phyloP scores from a whole-genome alignment of 805 yeast genomes.

The Saturnispora quitensis region DNA sequence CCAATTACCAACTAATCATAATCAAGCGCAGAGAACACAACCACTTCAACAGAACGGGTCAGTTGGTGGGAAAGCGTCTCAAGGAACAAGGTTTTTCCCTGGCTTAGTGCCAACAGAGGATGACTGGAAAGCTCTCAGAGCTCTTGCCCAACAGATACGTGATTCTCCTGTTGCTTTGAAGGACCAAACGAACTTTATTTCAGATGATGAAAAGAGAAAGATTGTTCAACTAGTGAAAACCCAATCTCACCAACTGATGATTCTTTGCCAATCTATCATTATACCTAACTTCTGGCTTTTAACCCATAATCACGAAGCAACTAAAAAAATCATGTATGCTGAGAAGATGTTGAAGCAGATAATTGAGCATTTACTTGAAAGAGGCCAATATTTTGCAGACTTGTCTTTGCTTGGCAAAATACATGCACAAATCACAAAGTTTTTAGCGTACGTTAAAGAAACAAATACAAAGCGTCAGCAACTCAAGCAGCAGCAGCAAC shows the following conservation, averaged over 20 bases:
- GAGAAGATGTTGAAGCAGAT: constrained; percentile 72
- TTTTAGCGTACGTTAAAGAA: constrained; percentile 65
- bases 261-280: constrained; percentile 58
- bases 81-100: constrained; percentile 23
- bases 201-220: constrained; percentile 54
- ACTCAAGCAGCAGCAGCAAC: constrained; percentile 16
- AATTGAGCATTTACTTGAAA: constrained; percentile 49
- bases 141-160: constrained; percentile 61
- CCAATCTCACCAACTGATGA: constrained; percentile 49
- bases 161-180: constrained; percentile 56
- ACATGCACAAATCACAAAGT: constrained; percentile 62
- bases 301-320: constrained; percentile 66
- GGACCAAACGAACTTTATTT: constrained; percentile 52
- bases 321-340: constrained; percentile 68
- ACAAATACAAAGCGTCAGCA: constrained; percentile 26
- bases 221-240: constrained; percentile 44
- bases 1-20: constrained; percentile 28
- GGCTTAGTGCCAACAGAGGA: constrained; percentile 43
- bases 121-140: constrained; percentile 51
- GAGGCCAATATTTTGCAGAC: constrained; percentile 52
- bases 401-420: constrained; percentile 64
- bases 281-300: constrained; percentile 71
- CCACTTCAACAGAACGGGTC: constrained; percentile 9
- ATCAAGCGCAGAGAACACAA: constrained; percentile 17
- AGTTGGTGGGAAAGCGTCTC: constrained; percentile 7